These are phyloP conservation scores for Vigna unguiculata DNA, from an alignment of 306 rosid species.

Conservation along the genomic window DNA sequence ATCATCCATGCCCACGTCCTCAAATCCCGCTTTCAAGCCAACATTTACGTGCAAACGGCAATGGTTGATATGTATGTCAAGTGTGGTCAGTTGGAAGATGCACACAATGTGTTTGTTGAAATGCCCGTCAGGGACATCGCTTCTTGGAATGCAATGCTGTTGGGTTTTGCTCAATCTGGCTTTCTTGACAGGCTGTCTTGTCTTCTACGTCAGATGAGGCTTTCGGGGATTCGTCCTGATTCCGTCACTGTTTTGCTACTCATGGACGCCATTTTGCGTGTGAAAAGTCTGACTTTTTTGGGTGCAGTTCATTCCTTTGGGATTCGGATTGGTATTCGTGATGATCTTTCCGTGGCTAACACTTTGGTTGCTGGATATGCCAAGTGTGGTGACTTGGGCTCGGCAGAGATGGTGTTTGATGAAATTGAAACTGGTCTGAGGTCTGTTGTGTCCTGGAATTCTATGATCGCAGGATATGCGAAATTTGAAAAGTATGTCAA, in stretches of 20 bases:
- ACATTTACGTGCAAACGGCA: conserved; percentile 60
- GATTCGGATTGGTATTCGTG: conserved; percentile 54
- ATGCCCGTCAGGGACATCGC: conserved; percentile 62
- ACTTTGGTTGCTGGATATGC: conserved; percentile 77
- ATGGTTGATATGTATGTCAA: conserved; percentile 62
- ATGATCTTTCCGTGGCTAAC: conserved; percentile 61
- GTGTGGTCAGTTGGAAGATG: conserved; percentile 54
- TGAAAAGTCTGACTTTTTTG: conserved; percentile 49
- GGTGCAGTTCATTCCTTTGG: conserved; percentile 61
- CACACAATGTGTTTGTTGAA: conserved; percentile 56
- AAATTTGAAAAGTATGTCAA: conserved; percentile 48
- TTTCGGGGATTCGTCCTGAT: conserved; percentile 60
- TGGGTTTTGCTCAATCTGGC: conserved; percentile 60
- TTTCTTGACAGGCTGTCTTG: conserved; percentile 44
- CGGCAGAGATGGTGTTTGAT: conserved; percentile 53
- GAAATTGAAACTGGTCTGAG: conserved; percentile 51
- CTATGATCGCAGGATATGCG: conserved; percentile 70
- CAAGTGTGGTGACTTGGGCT: conserved; percentile 60
- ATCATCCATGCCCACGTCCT: conserved; percentile 54
- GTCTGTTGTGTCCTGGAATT: conserved; percentile 79
- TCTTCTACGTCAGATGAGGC: conserved; percentile 59
- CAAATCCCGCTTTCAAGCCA: conserved; percentile 55
- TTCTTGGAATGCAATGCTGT: conserved; percentile 71
- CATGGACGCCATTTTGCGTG: conserved; percentile 43
- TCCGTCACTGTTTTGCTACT: conserved; percentile 62